Percentiles rank a stretch among this genome's conserved stretches.
Conservation (phyloP, 2,329 filamentous ascomycete genomes). For the Cladosporium sp. region DNA sequence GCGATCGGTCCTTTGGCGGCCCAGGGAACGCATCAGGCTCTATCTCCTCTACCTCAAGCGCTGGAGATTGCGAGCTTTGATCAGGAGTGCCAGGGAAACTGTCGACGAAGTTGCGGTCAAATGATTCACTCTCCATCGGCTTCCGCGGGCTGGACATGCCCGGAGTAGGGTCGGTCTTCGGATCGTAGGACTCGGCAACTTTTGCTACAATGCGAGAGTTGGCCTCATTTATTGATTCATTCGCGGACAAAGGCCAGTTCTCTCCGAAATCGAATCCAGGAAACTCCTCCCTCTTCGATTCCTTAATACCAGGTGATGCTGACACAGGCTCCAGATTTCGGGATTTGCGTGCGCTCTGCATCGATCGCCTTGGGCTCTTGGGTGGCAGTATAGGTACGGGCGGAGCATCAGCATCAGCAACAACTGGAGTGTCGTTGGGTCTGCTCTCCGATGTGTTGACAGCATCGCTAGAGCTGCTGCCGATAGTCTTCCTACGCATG, state of each 20-base stretch:
- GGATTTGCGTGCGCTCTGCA: background rate
- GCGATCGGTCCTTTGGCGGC: background rate
- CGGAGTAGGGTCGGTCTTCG: background rate
- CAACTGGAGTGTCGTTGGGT: background rate
- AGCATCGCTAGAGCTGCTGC: background rate
- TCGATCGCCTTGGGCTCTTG: constrained; percentile 2
- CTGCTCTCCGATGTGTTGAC: background rate
- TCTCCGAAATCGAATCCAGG: background rate
- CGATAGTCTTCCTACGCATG: constrained; percentile 1
- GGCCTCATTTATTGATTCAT: background rate
- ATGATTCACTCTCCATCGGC: constrained; percentile 27
- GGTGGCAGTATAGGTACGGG: constrained; percentile 5
- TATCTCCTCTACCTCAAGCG: background rate
- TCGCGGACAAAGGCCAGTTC: constrained; percentile 4
- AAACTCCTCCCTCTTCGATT: background rate
- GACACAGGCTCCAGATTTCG: background rate
- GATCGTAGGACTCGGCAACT: background rate
- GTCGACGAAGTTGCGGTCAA: constrained; percentile 31
- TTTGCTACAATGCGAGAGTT: background rate
- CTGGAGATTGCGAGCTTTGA: background rate
- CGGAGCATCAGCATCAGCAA: constrained; percentile 5
- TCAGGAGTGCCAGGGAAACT: constrained; percentile 22
- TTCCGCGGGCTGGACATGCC: constrained; percentile 15
- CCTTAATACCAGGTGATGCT: background rate
- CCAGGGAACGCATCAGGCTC: background rate